These are phyloP conservation scores for Diaporthe longicolla DNA, from an alignment of 2,329 filamentous ascomycete species.

Conservation along the genomic window DNA sequence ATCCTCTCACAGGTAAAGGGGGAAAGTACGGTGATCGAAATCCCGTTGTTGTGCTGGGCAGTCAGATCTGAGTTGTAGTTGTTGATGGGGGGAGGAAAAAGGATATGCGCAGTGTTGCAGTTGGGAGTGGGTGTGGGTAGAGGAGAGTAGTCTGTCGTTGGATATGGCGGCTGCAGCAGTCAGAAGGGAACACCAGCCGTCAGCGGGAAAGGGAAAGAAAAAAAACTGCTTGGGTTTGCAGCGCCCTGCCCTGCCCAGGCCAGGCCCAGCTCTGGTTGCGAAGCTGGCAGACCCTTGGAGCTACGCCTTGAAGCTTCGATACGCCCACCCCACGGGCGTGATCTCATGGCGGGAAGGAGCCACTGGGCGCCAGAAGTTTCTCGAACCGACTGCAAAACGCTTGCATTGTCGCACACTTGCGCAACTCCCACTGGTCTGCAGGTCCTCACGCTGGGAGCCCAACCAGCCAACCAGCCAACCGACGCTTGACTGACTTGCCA, in stretches of 20 bases:
- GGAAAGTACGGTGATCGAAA: neutral
- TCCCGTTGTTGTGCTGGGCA: slow-evolving; percentile 23
- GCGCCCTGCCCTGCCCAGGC: slow-evolving; percentile 24
- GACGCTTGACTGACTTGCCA: neutral
- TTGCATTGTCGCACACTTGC: neutral
- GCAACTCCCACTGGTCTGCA: neutral
- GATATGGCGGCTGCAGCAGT: slow-evolving; percentile 30
- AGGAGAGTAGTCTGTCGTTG: slow-evolving; percentile 1
- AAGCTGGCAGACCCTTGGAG: slow-evolving; percentile 28
- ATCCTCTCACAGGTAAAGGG: slow-evolving; percentile 18
- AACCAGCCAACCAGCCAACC: neutral
- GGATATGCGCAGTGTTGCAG: slow-evolving; percentile 7
- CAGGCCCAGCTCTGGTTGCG: slow-evolving; percentile 14
- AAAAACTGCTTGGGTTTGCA: slow-evolving; percentile 26
- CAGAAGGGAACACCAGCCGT: slow-evolving; percentile 3
- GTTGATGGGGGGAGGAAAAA: slow-evolving; percentile 26
- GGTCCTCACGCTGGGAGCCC: neutral
- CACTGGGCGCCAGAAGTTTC: slow-evolving; percentile 27
- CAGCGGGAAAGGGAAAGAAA: neutral
- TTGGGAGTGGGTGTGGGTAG: slow-evolving; percentile 6
- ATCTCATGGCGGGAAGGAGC: neutral
- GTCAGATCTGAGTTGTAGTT: slow-evolving; percentile 15
- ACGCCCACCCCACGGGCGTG: neutral
- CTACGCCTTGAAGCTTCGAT: slow-evolving; percentile 13
- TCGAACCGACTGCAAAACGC: slow-evolving; percentile 1